Conservation (phyloP, 78 protist species). For the Planoprotostelium fungivorum region DNA sequence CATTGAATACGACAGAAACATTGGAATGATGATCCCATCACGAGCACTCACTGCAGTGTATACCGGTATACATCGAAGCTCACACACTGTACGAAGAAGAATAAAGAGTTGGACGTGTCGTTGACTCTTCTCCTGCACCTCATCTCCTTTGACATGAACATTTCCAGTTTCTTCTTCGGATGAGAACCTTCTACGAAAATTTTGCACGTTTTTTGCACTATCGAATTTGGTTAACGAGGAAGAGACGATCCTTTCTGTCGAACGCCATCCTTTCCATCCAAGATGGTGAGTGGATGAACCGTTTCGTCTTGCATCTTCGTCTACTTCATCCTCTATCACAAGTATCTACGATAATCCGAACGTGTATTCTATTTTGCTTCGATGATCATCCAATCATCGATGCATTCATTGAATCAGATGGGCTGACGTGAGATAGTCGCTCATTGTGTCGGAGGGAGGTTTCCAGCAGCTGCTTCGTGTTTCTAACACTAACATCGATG, state of each 20-base stretch:
- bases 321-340: not conserved
- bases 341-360: not conserved
- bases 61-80: too few species aligned
- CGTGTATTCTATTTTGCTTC: not conserved
- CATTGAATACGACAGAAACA: too few species aligned
- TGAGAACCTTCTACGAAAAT: too few species aligned
- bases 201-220: not conserved
- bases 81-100: too few species aligned
- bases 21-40: too few species aligned
- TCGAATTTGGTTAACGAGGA: not conserved
- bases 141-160: too few species aligned
- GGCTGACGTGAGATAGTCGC: not conserved
- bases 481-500: constrained; percentile 97
- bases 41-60: too few species aligned
- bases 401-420: not conserved
- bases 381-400: not conserved
- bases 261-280: not conserved
- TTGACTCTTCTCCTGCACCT: too few species aligned
- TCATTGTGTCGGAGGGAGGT: not conserved
- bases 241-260: not conserved
- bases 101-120: too few species aligned
- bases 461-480: constrained; percentile 97
- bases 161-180: too few species aligned
- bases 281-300: not conserved
- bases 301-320: not conserved